Conservation (phyloP, 768 basidiomycete genomes). For the Tulasnella sp. region DNA sequence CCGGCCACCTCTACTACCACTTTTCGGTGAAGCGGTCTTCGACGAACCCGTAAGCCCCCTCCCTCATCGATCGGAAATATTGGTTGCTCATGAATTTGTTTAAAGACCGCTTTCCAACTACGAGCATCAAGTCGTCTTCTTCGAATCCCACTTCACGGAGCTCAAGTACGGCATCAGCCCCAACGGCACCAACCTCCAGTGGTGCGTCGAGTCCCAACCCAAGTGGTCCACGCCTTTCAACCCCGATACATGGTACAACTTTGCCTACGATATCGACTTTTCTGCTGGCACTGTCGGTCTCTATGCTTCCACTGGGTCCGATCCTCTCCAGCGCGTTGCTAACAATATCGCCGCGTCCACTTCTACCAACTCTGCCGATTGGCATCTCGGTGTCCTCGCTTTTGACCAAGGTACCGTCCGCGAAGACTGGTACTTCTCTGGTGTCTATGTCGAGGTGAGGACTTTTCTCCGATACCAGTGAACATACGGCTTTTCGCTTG, state of each 20-base stretch:
- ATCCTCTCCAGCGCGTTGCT: conserved; percentile 39
- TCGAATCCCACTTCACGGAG: conserved; percentile 49
- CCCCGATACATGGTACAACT: conserved; percentile 49
- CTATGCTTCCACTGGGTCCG: conserved; percentile 41
- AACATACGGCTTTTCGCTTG: not conserved
- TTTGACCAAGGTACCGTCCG: conserved; percentile 28
- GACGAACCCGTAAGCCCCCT: conserved; percentile 35
- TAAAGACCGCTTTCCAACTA: conserved; percentile 32
- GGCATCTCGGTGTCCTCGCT: conserved; percentile 46
- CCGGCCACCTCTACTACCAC: conserved; percentile 48
- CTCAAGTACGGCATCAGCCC: conserved; percentile 46
- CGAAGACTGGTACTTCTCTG: conserved; percentile 48
- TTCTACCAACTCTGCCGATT: conserved; percentile 28
- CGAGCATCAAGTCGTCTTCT: conserved; percentile 46
- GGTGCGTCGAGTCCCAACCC: conserved; percentile 36
- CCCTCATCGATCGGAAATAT: not conserved
- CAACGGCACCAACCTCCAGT: conserved; percentile 38
- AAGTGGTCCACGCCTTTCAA: conserved; percentile 42
- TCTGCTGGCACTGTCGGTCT: conserved; percentile 41
- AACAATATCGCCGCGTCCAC: conserved; percentile 37
- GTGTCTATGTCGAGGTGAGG: conserved; percentile 43
- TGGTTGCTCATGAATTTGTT: not conserved
- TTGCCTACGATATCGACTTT: conserved; percentile 57
- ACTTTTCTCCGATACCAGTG: not conserved
- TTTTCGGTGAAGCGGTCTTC: conserved; percentile 40